These are phyloP conservation scores for Pythium utonaiense DNA, from an alignment of 352 stramenopile genomes.

Conservation along the genomic window DNA sequence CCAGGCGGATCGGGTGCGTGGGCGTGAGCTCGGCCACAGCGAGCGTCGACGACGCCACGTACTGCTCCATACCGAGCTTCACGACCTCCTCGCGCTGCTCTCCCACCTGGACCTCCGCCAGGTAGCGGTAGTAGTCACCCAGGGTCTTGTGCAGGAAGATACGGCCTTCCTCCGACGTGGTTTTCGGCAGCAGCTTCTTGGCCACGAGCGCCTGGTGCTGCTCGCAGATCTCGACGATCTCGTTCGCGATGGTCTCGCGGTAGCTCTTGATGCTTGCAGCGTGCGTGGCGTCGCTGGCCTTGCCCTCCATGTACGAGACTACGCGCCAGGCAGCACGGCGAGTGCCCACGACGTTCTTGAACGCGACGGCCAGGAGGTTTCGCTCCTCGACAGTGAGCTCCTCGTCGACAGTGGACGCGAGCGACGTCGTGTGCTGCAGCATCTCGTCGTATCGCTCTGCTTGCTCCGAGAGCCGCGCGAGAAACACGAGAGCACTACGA, in stretches of 20 bases:
- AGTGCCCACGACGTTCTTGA: slow-evolving; percentile 99
- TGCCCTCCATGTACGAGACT: slow-evolving; percentile 98
- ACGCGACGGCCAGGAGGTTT: slow-evolving; percentile 94
- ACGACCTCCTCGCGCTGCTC: slow-evolving; percentile 94
- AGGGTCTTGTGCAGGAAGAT: slow-evolving; percentile 99
- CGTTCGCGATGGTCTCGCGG: slow-evolving; percentile 95
- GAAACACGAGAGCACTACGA: slow-evolving; percentile 30
- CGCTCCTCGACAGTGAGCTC: slow-evolving; percentile 99
- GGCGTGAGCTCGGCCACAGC: slow-evolving; percentile 95
- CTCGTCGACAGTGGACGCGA: slow-evolving; percentile 93
- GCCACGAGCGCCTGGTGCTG: slow-evolving; percentile 98
- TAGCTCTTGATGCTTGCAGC: slow-evolving; percentile 90
- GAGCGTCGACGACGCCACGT: slow-evolving; percentile 86
- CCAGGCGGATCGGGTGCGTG: slow-evolving; percentile 98
- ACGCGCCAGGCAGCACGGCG: slow-evolving; percentile 98
- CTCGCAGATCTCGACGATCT: slow-evolving; percentile 97
- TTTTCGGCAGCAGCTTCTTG: slow-evolving; percentile 97
- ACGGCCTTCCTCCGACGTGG: slow-evolving; percentile 96
- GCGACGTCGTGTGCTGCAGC: slow-evolving; percentile 98
- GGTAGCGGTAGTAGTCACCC: slow-evolving; percentile 99
- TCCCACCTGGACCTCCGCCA: slow-evolving; percentile 97
- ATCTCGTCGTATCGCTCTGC: slow-evolving; percentile 87
- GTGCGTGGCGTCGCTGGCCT: slow-evolving; percentile 93
- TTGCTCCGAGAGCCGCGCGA: slow-evolving; percentile 34
- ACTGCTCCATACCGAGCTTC: slow-evolving; percentile 76